Evolutionary conservation across 2,329 filamentous ascomycete genomes (phyloP).

Genomic region (Sclerotinia subarctica): DNA sequence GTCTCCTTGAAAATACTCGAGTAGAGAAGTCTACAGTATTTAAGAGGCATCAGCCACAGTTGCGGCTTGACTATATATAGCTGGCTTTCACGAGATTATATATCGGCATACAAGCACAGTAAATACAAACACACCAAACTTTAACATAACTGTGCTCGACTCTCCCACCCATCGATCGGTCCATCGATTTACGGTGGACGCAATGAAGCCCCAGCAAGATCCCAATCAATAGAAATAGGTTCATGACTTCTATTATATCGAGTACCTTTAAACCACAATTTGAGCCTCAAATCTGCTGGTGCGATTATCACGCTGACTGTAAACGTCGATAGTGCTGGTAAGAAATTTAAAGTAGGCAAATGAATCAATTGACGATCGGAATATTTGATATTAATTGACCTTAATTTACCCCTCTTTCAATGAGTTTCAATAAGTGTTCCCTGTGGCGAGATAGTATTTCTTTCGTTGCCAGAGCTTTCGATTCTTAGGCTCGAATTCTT

Average conservation of each 20-base stretch:
- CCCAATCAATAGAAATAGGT: slow-evolving; percentile 22
- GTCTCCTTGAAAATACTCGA: too few species aligned
- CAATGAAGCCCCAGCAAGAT: slow-evolving; percentile 14
- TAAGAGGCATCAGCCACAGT: too few species aligned
- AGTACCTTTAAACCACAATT: slow-evolving; percentile 45
- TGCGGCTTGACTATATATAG: too few species aligned
- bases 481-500: slow-evolving; percentile 42
- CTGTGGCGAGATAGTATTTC: slow-evolving; percentile 43
- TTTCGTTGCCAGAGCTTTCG: slow-evolving; percentile 41
- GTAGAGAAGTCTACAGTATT: too few species aligned
- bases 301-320: slow-evolving; percentile 55
- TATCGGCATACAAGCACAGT: not conserved
- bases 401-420: too few species aligned
- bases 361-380: too few species aligned
- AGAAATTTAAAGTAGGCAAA: too few species aligned
- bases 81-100: not conserved
- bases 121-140: not conserved
- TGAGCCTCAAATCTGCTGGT: slow-evolving; percentile 51
- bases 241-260: slow-evolving; percentile 32
- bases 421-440: too few species aligned
- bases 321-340: too few species aligned
- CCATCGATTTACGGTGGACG: slow-evolving; percentile 9
- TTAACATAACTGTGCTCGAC: not conserved
- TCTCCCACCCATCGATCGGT: slow-evolving; percentile 12
- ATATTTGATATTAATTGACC: too few species aligned